Evolutionary conservation across 2,329 filamentous ascomycete genomes (phyloP).

Genomic region (Curvularia lunata): DNA sequence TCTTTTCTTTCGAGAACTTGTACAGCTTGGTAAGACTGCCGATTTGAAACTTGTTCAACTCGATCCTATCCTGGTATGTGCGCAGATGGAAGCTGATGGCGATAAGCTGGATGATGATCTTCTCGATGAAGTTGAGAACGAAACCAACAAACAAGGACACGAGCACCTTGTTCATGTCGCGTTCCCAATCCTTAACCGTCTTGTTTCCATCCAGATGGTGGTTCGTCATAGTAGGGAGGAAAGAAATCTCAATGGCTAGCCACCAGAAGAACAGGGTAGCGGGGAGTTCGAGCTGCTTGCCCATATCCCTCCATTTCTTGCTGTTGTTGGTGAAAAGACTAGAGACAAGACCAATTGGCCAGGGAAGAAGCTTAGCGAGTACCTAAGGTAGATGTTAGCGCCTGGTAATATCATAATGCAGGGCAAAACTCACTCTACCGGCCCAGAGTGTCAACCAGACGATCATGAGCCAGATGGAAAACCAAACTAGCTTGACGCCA

Average conservation of each 20-base stretch:
- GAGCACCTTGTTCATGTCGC: conserved; percentile 81
- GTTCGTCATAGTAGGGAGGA: conserved; percentile 78
- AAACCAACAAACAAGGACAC: conserved; percentile 82
- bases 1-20: conserved; percentile 68
- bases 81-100: conserved; percentile 90
- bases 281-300: conserved; percentile 82
- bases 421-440: conserved; percentile 56
- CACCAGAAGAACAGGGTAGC: conserved; percentile 91
- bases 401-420: neutral
- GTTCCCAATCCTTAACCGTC: conserved; percentile 70
- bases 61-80: conserved; percentile 89
- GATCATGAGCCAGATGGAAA: conserved; percentile 93
- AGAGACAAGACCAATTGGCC: conserved; percentile 66
- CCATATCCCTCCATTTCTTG: conserved; percentile 94
- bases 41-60: conserved; percentile 91
- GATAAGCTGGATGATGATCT: conserved; percentile 93
- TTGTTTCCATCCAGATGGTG: conserved; percentile 63
- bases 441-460: conserved; percentile 93
- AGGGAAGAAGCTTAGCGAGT: conserved; percentile 69
- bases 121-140: conserved; percentile 83
- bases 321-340: conserved; percentile 82
- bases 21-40: conserved; percentile 70
- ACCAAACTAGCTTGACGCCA: conserved; percentile 83
- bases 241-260: conserved; percentile 84
- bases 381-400: conserved; percentile 51